Base-by-base conservation (phyloP, 805 yeast genomes). In the Candida incommunis region DNA sequence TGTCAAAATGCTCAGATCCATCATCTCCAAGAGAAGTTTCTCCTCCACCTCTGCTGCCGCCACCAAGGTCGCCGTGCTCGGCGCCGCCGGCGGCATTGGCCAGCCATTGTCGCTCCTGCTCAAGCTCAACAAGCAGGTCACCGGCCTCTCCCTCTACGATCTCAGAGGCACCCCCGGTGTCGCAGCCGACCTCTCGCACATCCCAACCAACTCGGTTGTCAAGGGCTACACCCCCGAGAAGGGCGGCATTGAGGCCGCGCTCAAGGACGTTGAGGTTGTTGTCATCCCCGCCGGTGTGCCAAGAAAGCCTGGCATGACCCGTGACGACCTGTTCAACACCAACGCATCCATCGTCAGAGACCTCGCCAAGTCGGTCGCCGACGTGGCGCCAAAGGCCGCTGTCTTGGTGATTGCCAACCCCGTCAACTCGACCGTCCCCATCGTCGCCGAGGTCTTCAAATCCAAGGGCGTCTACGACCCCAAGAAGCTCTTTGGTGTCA, bases 301-400 rank as follows among this genome's bases (percentile, higher is more conserved):
- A 72, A 84, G 94, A 78, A 88, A 87, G 73, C 96, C 96, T 55
- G 96, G 96, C 67, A 88, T 88, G 96, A 85, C 96, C 61, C 83
- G 96, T 74, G 96, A 88, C 65, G 96, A 88, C 64, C 74, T 88
- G 59, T 88, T 88, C 80, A 81, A 84, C 74, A 88, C 94, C 72
- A 88, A 88, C 62, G 96, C 96, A 44, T 81, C 94, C 44, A 88
- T 88, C 65, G 96, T 88, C 51, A 80, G 92, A 64, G 95, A 84
- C 67, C 75, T 88, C 66, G 95, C 95, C 63, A 72, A 80, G 67
- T 82, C 87, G 45, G 76, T 76, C 56, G 95, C 94, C 50, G 84
- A 82, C 53, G 62, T 72, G 65, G 75, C 83, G 53, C 96, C 96
- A 62, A 74, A 83, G 56, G 96, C 96, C 49, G 78, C 84, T 44